Base-by-base conservation (phyloP, 306 rosid genomes). In the Begonia peltatifolia region DNA sequence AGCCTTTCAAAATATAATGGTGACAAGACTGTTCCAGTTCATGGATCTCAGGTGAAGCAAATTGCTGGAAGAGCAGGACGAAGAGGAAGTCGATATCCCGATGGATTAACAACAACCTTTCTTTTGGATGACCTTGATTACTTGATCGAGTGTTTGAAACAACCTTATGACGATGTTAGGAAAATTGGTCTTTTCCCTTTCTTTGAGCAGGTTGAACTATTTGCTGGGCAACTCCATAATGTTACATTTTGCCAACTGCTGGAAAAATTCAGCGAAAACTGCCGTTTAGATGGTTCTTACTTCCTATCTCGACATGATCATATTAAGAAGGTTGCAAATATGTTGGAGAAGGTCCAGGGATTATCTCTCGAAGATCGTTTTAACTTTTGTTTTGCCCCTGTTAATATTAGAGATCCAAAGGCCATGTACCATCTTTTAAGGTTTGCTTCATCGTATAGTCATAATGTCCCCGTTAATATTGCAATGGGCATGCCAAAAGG, bases 51-150 rank as follows among this genome's bases (percentile, higher is more conserved):
- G 73, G 90, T 89, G 72, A 89, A 85, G 78, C 95, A 85, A 71
- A 89, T 89, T 67, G 90, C 95, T 14, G 97, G 97, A 61, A 80
- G 97, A 71, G 94, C 97, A 58, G 94, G 97, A 56, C 80, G 94
- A 42, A 82, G 95, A 66, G 97, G 95, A 72, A 85, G 90, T 63
- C 64, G 69, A 30, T 85, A 85, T 76, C 95, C 85, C 1, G 94
- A 89, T 44, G 95, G 95, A 53, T 94, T 89, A 7, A 62, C 84
- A 42, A 89, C 94, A 42, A 82, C 97, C 63, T 67, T 89, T 68
- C 74, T 80, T 61, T 68, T 74, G 55, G 82, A 83, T 14, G 97
- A 85, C 71, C 74, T 85, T 65, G 90, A 78, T 58, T 89, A 85
- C 82, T 71, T 89, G 80, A 80, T 89, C 41, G 87, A 82, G 65